Base-by-base conservation (phyloP, 164 flowering plant species). In the Annona squamosa region DNA sequence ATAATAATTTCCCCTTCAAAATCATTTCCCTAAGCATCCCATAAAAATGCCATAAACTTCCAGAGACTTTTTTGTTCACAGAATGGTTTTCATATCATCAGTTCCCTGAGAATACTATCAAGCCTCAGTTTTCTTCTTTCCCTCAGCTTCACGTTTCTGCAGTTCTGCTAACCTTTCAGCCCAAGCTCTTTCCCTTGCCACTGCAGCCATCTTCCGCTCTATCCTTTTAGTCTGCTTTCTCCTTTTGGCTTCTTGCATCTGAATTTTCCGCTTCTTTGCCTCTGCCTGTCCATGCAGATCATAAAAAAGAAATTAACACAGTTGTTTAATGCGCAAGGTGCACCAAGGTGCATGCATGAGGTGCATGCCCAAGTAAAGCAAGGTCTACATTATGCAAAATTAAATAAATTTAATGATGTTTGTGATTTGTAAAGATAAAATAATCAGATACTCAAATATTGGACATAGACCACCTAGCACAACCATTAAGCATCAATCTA, bases 171-270 rank as follows among this genome's bases (percentile, higher is more conserved):
- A 79, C 77, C 90, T 88, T 67, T 81, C 77, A 59, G 86, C 78
- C 97, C 97, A 91, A 16, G 85, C 94, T 82, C 92, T 86, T 37
- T 91, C 91, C 80, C 92, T 85, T 42, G 94, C 97, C 19, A 87
- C 97, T 1, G 89, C 89, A 76, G 94, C 97, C 97, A 89, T 89
- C 79, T 89, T 91, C 19, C 88, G 85, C 77, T 88, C 91, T 65
- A 88, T 79, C 63, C 82, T 78, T 80, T 79, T 67, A 7, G 73
- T 73, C 1, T 19, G 73, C 79, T 85, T 86, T 84, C 82, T 86
- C 82, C 77, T 80, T 1, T 84, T 86, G 42, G 92, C 94, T 77
- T 81, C 94, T 79, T 86, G 88, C 80, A 87, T 1, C 72, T 77
- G 87, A 71, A 77, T 86, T 76, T 85, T 84, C 73, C 92, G 79